Percentiles rank a stretch among this genome's conserved stretches.
These are phyloP conservation scores for Termitomyces sp. DNA, from an alignment of 768 basidiomycete genomes.

Conservation along the genomic window DNA sequence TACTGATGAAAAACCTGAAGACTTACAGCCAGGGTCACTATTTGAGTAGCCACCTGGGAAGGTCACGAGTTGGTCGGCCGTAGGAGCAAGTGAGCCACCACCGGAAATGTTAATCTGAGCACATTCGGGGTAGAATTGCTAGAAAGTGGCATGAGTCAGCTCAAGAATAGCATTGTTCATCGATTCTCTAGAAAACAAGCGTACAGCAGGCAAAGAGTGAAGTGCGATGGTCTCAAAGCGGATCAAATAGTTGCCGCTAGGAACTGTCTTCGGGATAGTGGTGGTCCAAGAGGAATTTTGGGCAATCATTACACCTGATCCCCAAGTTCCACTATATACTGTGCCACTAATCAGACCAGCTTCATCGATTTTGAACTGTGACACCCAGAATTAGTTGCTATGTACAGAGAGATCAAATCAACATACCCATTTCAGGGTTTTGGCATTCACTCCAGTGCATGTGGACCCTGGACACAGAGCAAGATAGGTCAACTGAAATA, in stretches of 20 bases:
- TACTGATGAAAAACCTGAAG: not conserved
- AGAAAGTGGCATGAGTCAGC: not conserved
- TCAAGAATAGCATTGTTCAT: not conserved
- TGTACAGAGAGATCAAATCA: not conserved
- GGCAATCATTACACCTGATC: conserved; percentile 37
- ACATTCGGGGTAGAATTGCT: conserved; percentile 70
- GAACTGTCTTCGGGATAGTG: conserved; percentile 38
- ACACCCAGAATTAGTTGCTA: not conserved
- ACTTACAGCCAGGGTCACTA: conserved; percentile 38
- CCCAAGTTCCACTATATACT: conserved; percentile 35
- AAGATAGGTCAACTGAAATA: conserved; percentile 35
- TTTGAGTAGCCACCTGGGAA: conserved; percentile 44
- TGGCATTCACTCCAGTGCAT: conserved; percentile 35
- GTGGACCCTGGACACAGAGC: conserved; percentile 38
- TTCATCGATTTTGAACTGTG: conserved; percentile 43
- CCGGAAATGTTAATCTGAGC: conserved; percentile 39
- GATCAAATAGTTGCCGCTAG: conserved; percentile 41
- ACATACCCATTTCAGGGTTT: conserved; percentile 37
- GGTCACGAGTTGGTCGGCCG: conserved; percentile 37
- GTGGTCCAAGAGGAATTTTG: conserved; percentile 42
- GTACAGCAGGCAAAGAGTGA: conserved; percentile 47
- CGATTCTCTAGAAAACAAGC: conserved; percentile 7
- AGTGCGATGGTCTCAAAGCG: conserved; percentile 46
- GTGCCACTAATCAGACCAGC: conserved; percentile 42
- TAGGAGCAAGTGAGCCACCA: conserved; percentile 35